Percentiles rank a stretch among this genome's conserved stretches.
phyloP scores from a whole-genome alignment of 371 early-diverging fungal genomes.

The Haplosporangium sp. region DNA sequence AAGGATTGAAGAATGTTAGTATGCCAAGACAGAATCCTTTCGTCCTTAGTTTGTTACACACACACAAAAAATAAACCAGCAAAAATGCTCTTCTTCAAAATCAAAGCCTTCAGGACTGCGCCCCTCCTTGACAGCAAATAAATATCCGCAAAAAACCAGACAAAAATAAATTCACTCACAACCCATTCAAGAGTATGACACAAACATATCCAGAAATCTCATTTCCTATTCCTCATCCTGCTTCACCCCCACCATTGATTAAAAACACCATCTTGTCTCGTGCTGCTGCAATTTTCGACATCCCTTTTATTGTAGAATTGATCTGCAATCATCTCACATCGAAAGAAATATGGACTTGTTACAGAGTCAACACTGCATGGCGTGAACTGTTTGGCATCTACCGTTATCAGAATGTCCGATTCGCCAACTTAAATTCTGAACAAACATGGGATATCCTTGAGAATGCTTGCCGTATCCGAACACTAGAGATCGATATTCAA shows the following conservation, averaged over 20 bases:
- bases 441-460: slow-evolving; percentile 1
- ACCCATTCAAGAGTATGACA: neutral
- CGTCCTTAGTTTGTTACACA: no score
- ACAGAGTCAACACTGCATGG: neutral
- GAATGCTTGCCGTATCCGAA: neutral
- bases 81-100: no score
- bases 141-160: no score
- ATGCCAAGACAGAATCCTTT: no score
- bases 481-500: neutral
- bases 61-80: no score
- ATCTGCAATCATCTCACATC: neutral
- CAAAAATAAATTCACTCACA: neutral
- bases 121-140: no score
- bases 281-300: slow-evolving; percentile 2
- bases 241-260: neutral
- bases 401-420: neutral
- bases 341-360: neutral
- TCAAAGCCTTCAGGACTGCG: no score
- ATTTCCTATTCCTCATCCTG: neutral
- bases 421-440: neutral
- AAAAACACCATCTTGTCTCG: neutral
- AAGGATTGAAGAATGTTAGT: no score
- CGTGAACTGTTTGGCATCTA: neutral
- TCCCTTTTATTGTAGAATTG: neutral
- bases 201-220: neutral